Evolutionary conservation across 768 basidiomycete species (phyloP).

Genomic region (Termitomyces sp.): DNA sequence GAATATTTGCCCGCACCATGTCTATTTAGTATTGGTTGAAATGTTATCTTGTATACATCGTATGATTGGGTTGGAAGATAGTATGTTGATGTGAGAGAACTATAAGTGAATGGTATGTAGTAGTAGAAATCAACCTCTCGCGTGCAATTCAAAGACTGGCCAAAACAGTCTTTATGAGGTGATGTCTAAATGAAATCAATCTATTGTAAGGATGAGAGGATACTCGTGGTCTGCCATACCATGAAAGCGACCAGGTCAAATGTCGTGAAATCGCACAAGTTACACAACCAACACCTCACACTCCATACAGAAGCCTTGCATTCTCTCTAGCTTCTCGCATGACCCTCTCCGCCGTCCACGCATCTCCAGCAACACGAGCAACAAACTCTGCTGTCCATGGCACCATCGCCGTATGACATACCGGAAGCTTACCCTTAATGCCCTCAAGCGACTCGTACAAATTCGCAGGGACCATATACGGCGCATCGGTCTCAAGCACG

Average conservation of each 20-base stretch:
- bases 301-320: conserved; percentile 58
- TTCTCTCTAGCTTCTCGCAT: conserved; percentile 64
- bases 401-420: conserved; percentile 79
- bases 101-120: too few species aligned
- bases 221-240: too few species aligned
- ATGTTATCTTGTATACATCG: too few species aligned
- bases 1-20: too few species aligned
- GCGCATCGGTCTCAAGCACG: conserved; percentile 82
- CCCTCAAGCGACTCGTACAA: conserved; percentile 54
- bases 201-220: too few species aligned
- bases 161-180: too few species aligned
- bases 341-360: conserved; percentile 53
- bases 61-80: too few species aligned
- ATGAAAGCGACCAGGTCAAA: not conserved
- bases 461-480: conserved; percentile 81
- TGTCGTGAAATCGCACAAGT: not conserved
- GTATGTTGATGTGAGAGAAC: too few species aligned
- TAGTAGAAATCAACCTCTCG: too few species aligned
- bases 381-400: conserved; percentile 84
- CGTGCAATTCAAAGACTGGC: too few species aligned
- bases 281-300: conserved; percentile 16
- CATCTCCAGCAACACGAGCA: conserved; percentile 40
- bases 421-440: conserved; percentile 57
- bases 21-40: too few species aligned
- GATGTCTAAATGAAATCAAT: too few species aligned